Base-by-base conservation (phyloP, 2,329 filamentous ascomycete genomes). In the Coniosporium tulheliwenetii region DNA sequence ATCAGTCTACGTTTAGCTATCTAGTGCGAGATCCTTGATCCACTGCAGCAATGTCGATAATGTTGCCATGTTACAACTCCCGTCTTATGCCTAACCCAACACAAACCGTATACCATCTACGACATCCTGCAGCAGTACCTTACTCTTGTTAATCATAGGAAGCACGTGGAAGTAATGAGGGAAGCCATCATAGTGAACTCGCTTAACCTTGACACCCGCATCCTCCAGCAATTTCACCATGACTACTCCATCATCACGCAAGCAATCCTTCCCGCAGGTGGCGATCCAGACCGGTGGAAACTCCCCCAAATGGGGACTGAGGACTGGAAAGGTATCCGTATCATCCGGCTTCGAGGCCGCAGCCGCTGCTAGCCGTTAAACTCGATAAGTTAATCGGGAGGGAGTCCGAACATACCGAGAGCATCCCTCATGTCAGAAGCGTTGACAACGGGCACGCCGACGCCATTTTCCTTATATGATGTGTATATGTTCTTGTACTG, bases 91-190 rank as follows among this genome's bases (percentile, higher is more conserved):
- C 19, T 26, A 26, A 26, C 19, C 19, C 19, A 35, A 15, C 33
- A 35, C 33, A 35, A 35, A 35, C 33, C 14, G 33, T 15, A 35
- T 10, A 15, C 33, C 33, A n/a, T n/a, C 33, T 15, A 35, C 12
- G 12, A 35, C 10, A 35, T 35, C 7, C 14, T 15, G 12, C 12
- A 35, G 12, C 12, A 35, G 14, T 15, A n/a, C 33, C 14, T 35
- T 5, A 15, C 33, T 15, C 33, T 35, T 35, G 5, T 35, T 35
- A 35, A 35, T 35, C 12, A 15, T n/a, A 5, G 33, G 33, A 15
- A 35, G 14, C 12, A 35, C 16, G 50, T 48, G 56, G 37, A 53
- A 60, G 31, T 55, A 59, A 46, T 59, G 56, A 34, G 56, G 54
- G 34, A 53, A 37, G 1, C 53, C 55, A 4, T 47, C 44, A 44